These are phyloP conservation scores for Vigna radiata DNA, from an alignment of 306 rosid genomes.

Conservation along the genomic window DNA sequence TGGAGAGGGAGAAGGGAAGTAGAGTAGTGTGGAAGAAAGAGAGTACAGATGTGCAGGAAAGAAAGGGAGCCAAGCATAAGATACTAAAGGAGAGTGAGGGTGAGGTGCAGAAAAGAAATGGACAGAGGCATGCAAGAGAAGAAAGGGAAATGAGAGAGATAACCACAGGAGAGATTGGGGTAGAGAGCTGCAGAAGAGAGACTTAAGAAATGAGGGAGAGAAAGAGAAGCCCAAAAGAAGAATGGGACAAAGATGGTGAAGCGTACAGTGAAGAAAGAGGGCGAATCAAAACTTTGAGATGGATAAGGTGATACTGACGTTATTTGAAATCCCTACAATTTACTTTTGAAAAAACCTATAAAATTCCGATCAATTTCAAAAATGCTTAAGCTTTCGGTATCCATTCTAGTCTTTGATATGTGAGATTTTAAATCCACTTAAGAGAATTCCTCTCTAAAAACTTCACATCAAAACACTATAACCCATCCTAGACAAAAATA, in stretches of 20 bases:
- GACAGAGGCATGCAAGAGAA: not conserved
- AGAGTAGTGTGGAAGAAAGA: not conserved
- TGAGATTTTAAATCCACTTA: not conserved
- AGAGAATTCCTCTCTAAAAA: not conserved
- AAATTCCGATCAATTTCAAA: not conserved
- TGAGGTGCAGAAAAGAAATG: too few relatives aligned
- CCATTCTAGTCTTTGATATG: not conserved
- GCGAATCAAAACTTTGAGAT: not conserved
- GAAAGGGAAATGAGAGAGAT: not conserved
- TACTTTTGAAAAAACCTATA: not conserved
- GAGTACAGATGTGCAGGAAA: not conserved
- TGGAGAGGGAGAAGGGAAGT: not conserved
- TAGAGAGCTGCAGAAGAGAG: not conserved
- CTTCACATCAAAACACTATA: constrained; percentile 1
- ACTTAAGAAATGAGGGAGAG: not conserved
- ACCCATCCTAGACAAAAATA: constrained; percentile 9
- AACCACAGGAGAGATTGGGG: not conserved
- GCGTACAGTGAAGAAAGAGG: not conserved
- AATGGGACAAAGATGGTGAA: not conserved
- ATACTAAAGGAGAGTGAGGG: not conserved
- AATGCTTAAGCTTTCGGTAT: not conserved
- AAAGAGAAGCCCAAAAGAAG: not conserved
- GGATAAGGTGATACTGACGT: not conserved
- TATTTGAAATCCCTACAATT: not conserved
- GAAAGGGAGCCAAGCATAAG: not conserved